A percentile compares a stretch with the other conserved stretches of the same genome.
Conservation (phyloP, 352 stramenopile genomes). For the Phytophthora capsici region DNA sequence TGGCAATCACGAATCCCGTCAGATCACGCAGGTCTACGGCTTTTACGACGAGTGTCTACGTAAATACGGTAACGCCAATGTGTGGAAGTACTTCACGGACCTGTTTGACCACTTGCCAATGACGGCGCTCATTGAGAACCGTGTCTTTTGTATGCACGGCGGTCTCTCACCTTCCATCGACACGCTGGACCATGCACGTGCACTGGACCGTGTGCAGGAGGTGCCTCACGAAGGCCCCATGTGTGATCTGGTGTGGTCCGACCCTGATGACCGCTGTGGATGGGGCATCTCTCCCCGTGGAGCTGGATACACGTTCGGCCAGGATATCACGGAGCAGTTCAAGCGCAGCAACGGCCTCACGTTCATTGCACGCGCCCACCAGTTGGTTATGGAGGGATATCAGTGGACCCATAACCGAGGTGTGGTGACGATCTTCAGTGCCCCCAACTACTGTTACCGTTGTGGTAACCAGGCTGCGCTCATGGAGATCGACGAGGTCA, state of each 20-base stretch:
- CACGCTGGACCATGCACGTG: slow-evolving; percentile 86
- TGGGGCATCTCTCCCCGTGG: slow-evolving; percentile 89
- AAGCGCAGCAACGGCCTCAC: slow-evolving; percentile 90
- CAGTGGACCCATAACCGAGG: slow-evolving; percentile 93
- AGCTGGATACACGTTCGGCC: slow-evolving; percentile 87
- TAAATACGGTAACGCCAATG: slow-evolving; percentile 98
- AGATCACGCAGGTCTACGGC: slow-evolving; percentile 88
- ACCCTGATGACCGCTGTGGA: slow-evolving; percentile 87
- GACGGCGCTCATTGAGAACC: slow-evolving; percentile 89
- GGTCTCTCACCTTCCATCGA: slow-evolving; percentile 89
- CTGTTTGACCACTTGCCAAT: slow-evolving; percentile 90
- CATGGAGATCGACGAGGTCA: slow-evolving; percentile 95
- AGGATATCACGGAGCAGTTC: slow-evolving; percentile 91
- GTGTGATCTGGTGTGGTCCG: slow-evolving; percentile 91
- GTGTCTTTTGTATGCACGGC: slow-evolving; percentile 91
- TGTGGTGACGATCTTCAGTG: slow-evolving; percentile 93
- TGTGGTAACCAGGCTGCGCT: slow-evolving; percentile 97
- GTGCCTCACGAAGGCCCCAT: slow-evolving; percentile 89
- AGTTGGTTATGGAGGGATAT: slow-evolving; percentile 95
- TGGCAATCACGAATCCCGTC: slow-evolving; percentile 82
- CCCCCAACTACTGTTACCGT: slow-evolving; percentile 96
- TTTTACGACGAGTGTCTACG: slow-evolving; percentile 79
- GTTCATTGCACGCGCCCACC: slow-evolving; percentile 87
- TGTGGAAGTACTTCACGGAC: slow-evolving; percentile 93
- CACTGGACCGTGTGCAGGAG: slow-evolving; percentile 87